These are phyloP conservation scores for Nemophila menziesii DNA, from an alignment of 257 asterid species.

Conservation along the genomic window DNA sequence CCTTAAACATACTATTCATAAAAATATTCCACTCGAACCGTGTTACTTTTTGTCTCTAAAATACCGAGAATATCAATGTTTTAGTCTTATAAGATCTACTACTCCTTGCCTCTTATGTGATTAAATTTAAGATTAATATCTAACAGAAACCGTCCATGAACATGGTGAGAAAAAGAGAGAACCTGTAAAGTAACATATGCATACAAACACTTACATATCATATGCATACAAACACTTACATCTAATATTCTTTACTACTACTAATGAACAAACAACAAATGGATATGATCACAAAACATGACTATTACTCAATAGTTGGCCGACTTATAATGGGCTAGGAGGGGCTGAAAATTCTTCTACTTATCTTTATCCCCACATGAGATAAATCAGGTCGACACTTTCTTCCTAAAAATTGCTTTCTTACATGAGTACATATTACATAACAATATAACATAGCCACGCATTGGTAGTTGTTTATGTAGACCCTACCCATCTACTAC, in stretches of 20 bases:
- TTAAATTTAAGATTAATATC: conserved; percentile 1
- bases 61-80: no score
- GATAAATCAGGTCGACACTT: background rate
- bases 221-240: conserved; percentile 16
- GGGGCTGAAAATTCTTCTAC: background rate
- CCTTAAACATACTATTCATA: no score
- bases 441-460: no score
- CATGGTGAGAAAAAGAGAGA: background rate
- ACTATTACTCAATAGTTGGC: conserved; percentile 2
- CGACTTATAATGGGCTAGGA: background rate
- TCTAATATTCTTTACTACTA: conserved; percentile 10
- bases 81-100: no score
- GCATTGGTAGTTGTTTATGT: conserved; percentile 1
- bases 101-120: no score
- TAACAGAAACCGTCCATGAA: conserved; percentile 7
- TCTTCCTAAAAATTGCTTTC: no score
- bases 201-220: conserved; percentile 12
- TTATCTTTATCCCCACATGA: background rate
- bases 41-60: no score
- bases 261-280: conserved; percentile 3
- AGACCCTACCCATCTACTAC: background rate
- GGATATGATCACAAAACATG: conserved; percentile 11
- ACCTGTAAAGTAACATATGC: background rate
- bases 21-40: no score
- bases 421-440: no score